Evolutionary conservation across 139 green algal species (phyloP), one percentile per base, ranked within the genome.

Genomic region (Eudorina sp.): DNA sequence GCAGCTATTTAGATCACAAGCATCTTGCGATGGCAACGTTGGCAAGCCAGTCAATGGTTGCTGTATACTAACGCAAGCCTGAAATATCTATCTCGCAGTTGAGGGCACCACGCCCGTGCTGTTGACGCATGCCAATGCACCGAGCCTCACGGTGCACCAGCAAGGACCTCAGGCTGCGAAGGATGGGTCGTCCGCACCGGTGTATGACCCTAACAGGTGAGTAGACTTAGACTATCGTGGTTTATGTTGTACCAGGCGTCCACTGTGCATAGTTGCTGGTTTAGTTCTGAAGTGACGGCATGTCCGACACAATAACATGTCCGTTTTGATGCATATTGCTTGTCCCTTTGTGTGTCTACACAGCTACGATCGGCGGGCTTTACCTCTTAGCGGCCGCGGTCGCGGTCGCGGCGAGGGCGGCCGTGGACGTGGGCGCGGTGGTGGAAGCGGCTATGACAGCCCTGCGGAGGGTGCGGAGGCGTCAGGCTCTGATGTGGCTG

Each of bases 31-130:
- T n/a, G n/a, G n/a, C n/a, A n/a, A n/a, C n/a, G n/a, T n/a, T n/a
- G n/a, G n/a, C n/a, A n/a, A n/a, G n/a, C n/a, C n/a, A n/a, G n/a
- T n/a, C n/a, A n/a, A n/a, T n/a, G n/a, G n/a, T n/a, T n/a, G n/a
- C n/a, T n/a, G n/a, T n/a, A n/a, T n/a, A n/a, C n/a, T n/a, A n/a
- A n/a, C n/a, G n/a, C n/a, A n/a, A n/a, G n/a, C n/a, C n/a, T n/a
- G n/a, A 58, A 58, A 58, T 58, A 16, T 58, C 64, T 41, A 34
- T 25, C 40, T 1, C 23, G 40, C 83, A 88, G 83, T 72, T 19
- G 86, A 90, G n/a, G 86, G 86, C 66, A 88, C 66, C 18, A 90
- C 86, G 53, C 86, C 86, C 0, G 53, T 53, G 8, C 77, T 90
- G 41, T 40, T 90, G n/a, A 90, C 53, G 29, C 86, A 90, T 41